phyloP scores from a whole-genome alignment of 352 stramenopile genomes.

The Phytophthora tubulina region DNA sequence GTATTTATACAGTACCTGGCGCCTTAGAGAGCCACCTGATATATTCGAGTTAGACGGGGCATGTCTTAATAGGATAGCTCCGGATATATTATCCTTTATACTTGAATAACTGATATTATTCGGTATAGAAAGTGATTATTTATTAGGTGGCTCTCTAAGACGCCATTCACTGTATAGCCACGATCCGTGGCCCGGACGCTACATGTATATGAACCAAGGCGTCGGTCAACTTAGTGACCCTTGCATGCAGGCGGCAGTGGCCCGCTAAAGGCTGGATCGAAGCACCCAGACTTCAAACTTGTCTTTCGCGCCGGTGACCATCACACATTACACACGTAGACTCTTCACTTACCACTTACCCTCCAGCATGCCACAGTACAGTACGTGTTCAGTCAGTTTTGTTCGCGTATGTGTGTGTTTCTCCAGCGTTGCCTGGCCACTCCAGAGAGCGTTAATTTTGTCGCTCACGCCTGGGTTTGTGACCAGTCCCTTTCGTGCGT shows the following conservation, averaged over 20 bases:
- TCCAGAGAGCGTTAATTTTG: background rate
- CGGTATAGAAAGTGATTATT: too few relatives aligned
- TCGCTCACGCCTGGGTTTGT: background rate
- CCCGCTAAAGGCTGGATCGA: background rate
- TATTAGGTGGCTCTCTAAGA: too few relatives aligned
- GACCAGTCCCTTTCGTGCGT: slow-evolving; percentile 5
- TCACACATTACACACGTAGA: slow-evolving; percentile 25
- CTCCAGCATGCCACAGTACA: background rate
- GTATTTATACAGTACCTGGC: too few relatives aligned
- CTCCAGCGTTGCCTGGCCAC: slow-evolving; percentile 29
- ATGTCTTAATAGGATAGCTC: too few relatives aligned
- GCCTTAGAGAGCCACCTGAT: too few relatives aligned
- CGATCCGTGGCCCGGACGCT: too few relatives aligned
- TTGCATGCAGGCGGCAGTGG: background rate
- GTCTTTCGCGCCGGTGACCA: slow-evolving; percentile 32
- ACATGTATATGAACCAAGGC: background rate
- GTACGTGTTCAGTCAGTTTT: slow-evolving; percentile 1
- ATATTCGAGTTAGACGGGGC: too few relatives aligned
- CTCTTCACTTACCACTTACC: slow-evolving; percentile 14
- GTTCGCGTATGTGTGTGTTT: slow-evolving; percentile 5
- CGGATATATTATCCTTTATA: too few relatives aligned
- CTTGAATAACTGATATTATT: too few relatives aligned
- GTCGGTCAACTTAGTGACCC: too few relatives aligned
- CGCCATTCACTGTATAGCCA: too few relatives aligned
- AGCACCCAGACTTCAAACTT: slow-evolving; percentile 10